phyloP scores from a whole-genome alignment of 1,284 basidiomycete genomes.

The Malassezia arunalokei region DNA sequence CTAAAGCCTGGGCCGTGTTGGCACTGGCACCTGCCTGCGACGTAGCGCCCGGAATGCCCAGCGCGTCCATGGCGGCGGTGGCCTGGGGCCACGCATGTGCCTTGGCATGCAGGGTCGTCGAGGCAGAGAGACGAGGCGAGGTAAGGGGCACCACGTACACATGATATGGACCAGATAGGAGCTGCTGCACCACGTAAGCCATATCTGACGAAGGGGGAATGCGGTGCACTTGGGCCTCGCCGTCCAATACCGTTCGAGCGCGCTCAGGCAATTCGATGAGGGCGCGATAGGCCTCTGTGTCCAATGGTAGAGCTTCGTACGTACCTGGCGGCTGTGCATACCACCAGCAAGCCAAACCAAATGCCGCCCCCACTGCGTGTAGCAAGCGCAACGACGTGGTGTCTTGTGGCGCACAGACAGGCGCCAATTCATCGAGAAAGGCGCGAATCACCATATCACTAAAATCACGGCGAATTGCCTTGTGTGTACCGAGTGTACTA shows the following conservation, averaged over 20 bases:
- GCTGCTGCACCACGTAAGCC: background rate
- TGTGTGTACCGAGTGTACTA: background rate
- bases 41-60: background rate
- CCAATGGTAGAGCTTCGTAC: background rate
- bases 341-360: constrained; percentile 10
- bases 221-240: no score
- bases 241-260: constrained; percentile 4
- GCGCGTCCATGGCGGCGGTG: background rate
- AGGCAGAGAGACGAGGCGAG: background rate
- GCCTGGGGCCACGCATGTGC: background rate
- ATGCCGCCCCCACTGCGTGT: constrained; percentile 3
- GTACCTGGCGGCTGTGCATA: background rate
- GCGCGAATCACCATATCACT: background rate
- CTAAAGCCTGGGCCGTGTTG: background rate
- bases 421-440: constrained; percentile 1
- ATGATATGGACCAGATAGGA: background rate
- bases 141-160: background rate
- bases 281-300: background rate
- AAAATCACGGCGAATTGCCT: constrained; percentile 2
- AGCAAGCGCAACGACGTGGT: background rate
- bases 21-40: background rate
- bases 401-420: background rate
- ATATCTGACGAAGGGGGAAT: constrained; percentile 12
- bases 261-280: constrained; percentile 5
- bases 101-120: constrained; percentile 3